phyloP scores from a whole-genome alignment of 75 land plant genomes.

The Pinus tabuliformis region DNA sequence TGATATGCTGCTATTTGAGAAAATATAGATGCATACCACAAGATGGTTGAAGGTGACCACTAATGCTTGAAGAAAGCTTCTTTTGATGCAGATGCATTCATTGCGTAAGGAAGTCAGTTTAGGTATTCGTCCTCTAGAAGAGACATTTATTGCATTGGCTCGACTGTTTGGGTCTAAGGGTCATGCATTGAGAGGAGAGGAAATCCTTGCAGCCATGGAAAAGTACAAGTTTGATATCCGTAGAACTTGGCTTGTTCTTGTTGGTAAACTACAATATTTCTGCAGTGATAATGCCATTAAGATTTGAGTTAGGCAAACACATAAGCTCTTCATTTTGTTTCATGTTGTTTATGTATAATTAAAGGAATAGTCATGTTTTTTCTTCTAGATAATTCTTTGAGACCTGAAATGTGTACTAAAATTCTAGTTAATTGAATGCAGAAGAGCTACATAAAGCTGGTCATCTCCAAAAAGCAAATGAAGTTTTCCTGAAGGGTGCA shows the following conservation, averaged over 20 bases:
- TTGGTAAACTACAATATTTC: constrained; percentile 48
- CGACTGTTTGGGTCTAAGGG: constrained; percentile 83
- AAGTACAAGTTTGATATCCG: constrained; percentile 73
- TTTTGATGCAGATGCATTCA: constrained; percentile 72
- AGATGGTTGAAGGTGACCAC: neutral
- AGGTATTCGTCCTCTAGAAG: constrained; percentile 85
- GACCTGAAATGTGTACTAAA: neutral
- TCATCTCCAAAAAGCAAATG: constrained; percentile 69
- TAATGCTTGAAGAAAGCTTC: neutral
- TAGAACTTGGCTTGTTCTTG: constrained; percentile 81
- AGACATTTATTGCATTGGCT: constrained; percentile 79
- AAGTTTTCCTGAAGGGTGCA: constrained; percentile 86
- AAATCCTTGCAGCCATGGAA: constrained; percentile 92
- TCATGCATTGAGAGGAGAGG: constrained; percentile 57
- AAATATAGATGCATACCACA: neutral
- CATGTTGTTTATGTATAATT: neutral
- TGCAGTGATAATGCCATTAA: neutral
- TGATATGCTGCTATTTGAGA: neutral
- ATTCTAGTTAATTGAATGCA: constrained; percentile 13
- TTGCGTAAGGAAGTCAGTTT: constrained; percentile 70
- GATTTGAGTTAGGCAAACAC: neutral
- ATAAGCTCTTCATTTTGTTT: constrained; percentile 7
- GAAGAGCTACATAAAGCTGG: constrained; percentile 79
- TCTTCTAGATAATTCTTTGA: neutral
- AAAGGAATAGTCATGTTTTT: neutral